Conservation (phyloP, 306 rosid genomes). For the Vigna trinervia region DNA sequence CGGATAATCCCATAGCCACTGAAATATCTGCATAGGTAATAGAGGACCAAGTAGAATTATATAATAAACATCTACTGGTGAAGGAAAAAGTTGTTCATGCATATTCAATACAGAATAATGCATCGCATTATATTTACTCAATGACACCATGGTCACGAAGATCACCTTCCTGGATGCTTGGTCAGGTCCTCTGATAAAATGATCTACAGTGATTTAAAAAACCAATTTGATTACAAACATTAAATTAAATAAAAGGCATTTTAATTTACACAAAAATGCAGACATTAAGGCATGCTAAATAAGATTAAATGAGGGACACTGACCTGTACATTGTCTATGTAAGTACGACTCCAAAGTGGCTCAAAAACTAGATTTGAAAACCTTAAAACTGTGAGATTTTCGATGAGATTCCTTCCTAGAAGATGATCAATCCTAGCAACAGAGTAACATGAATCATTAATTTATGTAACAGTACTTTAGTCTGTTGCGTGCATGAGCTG, state of each 20-base stretch:
- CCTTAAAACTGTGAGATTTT: constrained; percentile 93
- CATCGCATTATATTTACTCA: constrained; percentile 38
- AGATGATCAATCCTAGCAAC: constrained; percentile 93
- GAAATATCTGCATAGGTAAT: constrained; percentile 66
- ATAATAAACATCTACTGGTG: constrained; percentile 34
- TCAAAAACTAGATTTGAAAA: constrained; percentile 91
- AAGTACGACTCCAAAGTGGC: constrained; percentile 89
- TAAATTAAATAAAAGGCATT: constrained; percentile 21
- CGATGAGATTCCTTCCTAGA: constrained; percentile 90
- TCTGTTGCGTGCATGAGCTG: constrained; percentile 26
- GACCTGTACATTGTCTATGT: constrained; percentile 86
- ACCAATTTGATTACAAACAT: constrained; percentile 23
- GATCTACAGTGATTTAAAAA: constrained; percentile 54
- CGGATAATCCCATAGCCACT: constrained; percentile 87
- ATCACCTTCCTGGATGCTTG: constrained; percentile 80
- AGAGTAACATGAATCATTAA: constrained; percentile 41
- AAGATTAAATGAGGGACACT: constrained; percentile 35
- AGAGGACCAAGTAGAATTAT: constrained; percentile 30
- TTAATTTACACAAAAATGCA: constrained; percentile 1
- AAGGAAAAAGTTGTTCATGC: neutral
- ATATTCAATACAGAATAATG: constrained; percentile 27
- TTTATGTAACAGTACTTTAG: constrained; percentile 13
- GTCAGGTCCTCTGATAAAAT: constrained; percentile 81
- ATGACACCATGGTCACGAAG: constrained; percentile 40
- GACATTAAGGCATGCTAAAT: constrained; percentile 21